Percentiles rank a stretch among this genome's conserved stretches.
phyloP scores from a whole-genome alignment of 768 basidiomycete species.

The Clavulina sp. region DNA sequence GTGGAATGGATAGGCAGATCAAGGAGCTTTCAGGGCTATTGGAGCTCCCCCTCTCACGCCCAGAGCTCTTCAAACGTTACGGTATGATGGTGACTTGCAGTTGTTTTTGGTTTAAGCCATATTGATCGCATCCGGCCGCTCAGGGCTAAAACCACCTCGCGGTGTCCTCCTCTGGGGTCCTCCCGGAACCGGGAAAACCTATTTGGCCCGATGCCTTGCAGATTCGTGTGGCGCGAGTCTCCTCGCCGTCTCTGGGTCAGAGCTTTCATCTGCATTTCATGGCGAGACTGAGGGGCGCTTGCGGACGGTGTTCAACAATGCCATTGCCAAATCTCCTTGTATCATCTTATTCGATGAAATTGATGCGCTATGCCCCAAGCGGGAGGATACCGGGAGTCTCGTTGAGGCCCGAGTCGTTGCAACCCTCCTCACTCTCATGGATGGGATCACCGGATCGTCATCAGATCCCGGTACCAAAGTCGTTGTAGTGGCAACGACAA shows the following conservation, averaged over 20 bases:
- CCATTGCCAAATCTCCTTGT: conserved; percentile 64
- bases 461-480: conserved; percentile 32
- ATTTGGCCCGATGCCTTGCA: conserved; percentile 86
- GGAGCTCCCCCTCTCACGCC: conserved; percentile 71
- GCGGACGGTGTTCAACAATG: conserved; percentile 77
- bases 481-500: conserved; percentile 91
- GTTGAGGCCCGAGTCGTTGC: conserved; percentile 95
- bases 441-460: conserved; percentile 55
- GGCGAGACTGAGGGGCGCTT: conserved; percentile 90
- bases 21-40: conserved; percentile 68
- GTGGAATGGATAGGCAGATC: conserved; percentile 80
- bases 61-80: conserved; percentile 63
- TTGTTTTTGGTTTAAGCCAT: conserved; percentile 10
- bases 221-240: conserved; percentile 71
- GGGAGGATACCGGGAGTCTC: conserved; percentile 79
- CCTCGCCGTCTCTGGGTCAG: conserved; percentile 89
- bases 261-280: conserved; percentile 87
- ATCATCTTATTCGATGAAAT: conserved; percentile 94
- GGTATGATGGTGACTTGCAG: conserved; percentile 25
- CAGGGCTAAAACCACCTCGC: conserved; percentile 86
- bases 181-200: conserved; percentile 95
- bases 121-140: neutral
- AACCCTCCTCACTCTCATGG: conserved; percentile 83
- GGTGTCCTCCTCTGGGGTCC: conserved; percentile 91
- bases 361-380: conserved; percentile 78